phyloP scores from a whole-genome alignment of 1,139 yeast species.

The Hyphopichia burtonii region DNA sequence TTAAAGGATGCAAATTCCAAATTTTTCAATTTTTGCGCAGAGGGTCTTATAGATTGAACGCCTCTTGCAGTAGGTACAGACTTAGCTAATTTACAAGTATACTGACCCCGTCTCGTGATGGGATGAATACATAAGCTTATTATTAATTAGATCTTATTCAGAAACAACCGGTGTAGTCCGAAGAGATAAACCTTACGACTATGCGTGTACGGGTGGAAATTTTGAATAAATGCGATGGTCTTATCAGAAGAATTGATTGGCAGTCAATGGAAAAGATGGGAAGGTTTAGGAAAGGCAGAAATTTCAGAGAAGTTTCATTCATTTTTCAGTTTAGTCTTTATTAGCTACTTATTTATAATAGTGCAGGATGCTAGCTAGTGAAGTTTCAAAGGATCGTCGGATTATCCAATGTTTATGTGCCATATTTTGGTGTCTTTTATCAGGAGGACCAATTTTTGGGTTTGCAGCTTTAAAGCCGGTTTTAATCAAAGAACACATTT shows the following conservation, averaged over 20 bases:
- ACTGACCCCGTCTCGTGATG: no score
- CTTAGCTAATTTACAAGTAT: no score
- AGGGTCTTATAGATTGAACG: constrained; percentile 15
- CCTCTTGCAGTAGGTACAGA: no score
- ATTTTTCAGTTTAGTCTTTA: no score
- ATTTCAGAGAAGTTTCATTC: no score
- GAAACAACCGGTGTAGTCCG: background rate
- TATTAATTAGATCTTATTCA: no score
- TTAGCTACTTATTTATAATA: no score
- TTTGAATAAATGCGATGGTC: background rate
- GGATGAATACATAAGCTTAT: no score
- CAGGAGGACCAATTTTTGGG: constrained; percentile 50
- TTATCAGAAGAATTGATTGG: background rate
- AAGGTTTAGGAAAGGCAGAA: no score
- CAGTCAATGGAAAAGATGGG: background rate
- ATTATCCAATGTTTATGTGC: constrained; percentile 35
- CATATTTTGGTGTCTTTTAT: constrained; percentile 41
- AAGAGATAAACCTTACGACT: background rate
- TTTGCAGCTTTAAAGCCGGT: constrained; percentile 50
- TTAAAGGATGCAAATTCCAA: constrained; percentile 21
- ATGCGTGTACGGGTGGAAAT: no score
- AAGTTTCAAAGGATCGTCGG: constrained; percentile 17
- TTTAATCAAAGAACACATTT: constrained; percentile 38
- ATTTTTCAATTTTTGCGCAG: constrained; percentile 31
- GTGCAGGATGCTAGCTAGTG: constrained; percentile 17